These are phyloP conservation scores for Aspergillus homomorphus DNA, from an alignment of 495 filamentous ascomycete genomes.

Conservation along the genomic window DNA sequence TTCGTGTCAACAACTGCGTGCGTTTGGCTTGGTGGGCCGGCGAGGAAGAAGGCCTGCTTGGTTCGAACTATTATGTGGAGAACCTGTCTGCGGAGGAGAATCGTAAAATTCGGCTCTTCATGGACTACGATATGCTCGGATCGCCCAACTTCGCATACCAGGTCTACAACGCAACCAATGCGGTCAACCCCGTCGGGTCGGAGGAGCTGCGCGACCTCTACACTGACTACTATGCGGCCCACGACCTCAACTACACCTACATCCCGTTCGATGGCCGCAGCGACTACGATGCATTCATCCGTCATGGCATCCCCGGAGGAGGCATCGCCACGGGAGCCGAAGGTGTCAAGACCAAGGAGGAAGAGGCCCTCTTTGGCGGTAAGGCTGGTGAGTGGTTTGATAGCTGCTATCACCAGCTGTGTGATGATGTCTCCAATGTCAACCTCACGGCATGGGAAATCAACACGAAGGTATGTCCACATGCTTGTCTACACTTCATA, in stretches of 20 bases:
- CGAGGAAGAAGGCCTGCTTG: constrained; percentile 61
- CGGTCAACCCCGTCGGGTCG: constrained; percentile 58
- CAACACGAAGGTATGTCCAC: constrained; percentile 51
- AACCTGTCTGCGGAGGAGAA: constrained; percentile 46
- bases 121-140: constrained; percentile 76
- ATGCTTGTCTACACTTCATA: background rate
- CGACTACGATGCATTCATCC: constrained; percentile 66
- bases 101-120: constrained; percentile 59
- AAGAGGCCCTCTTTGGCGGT: constrained; percentile 57
- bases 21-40: constrained; percentile 68
- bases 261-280: constrained; percentile 61
- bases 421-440: constrained; percentile 58
- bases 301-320: constrained; percentile 57
- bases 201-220: constrained; percentile 61
- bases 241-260: constrained; percentile 43
- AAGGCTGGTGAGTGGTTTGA: constrained; percentile 58
- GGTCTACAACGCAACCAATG: constrained; percentile 64
- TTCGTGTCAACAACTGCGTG: constrained; percentile 59
- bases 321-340: constrained; percentile 71
- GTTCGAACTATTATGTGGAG: constrained; percentile 57
- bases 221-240: constrained; percentile 50
- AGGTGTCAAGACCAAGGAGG: constrained; percentile 56
- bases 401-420: constrained; percentile 58
- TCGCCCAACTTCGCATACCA: constrained; percentile 63
- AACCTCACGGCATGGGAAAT: constrained; percentile 43